phyloP scores from a whole-genome alignment of 805 yeast genomes.

The Kurtzmaniella fragi region DNA sequence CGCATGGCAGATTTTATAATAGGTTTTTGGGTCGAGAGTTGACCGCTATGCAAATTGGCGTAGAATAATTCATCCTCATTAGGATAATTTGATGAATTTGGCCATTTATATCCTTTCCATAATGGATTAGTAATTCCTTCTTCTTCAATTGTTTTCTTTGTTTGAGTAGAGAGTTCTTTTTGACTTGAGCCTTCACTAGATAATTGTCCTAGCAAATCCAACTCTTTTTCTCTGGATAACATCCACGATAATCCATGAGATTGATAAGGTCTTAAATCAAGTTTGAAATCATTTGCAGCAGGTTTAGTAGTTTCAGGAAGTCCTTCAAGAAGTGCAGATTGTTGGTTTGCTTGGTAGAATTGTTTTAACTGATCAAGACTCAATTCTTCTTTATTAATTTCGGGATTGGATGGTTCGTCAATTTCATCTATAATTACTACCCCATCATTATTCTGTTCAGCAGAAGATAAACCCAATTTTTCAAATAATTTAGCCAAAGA shows the following conservation, averaged over 20 bases:
- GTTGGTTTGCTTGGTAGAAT: constrained; percentile 69
- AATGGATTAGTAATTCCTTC: constrained; percentile 71
- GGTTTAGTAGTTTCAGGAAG: constrained; percentile 63
- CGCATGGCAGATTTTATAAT: constrained; percentile 50
- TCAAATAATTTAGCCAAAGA: constrained; percentile 55
- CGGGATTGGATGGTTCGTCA: constrained; percentile 4
- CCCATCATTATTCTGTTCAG: constrained; percentile 7
- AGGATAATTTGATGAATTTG: constrained; percentile 18
- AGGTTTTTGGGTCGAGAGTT: constrained; percentile 66
- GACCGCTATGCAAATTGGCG: constrained; percentile 77
- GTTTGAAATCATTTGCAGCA: constrained; percentile 41
- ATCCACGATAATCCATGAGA: constrained; percentile 85
- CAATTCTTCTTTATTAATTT: constrained; percentile 34
- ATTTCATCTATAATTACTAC: constrained; percentile 6
- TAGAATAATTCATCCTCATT: constrained; percentile 43
- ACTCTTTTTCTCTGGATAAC: constrained; percentile 71
- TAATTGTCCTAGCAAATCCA: constrained; percentile 36
- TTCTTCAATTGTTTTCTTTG: constrained; percentile 22
- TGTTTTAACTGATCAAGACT: constrained; percentile 69
- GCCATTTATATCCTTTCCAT: constrained; percentile 82
- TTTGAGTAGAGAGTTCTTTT: constrained; percentile 20
- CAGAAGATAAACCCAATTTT: constrained; percentile 31
- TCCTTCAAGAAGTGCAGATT: constrained; percentile 47
- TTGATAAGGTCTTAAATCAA: constrained; percentile 72
- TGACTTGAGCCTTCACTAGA: constrained; percentile 12